These are phyloP conservation scores for Carex pumila DNA, from an alignment of 176 grass and related monocot species.

Conservation along the genomic window DNA sequence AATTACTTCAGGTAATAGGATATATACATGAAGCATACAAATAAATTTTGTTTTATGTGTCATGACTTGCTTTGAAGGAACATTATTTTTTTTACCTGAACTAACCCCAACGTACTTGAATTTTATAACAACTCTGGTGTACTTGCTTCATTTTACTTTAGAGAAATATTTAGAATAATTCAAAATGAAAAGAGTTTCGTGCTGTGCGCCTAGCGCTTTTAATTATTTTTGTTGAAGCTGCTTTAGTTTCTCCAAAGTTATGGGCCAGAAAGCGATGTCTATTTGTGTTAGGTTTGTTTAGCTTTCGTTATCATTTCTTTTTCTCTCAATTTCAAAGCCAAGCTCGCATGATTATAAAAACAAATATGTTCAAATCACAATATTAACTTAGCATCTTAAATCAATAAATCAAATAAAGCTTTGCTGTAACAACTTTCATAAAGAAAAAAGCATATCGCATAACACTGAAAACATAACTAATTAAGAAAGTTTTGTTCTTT, in stretches of 20 bases:
- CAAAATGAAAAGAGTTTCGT: not conserved
- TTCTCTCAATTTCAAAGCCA: constrained; percentile 16
- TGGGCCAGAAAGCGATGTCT: not conserved
- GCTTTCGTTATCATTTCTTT: constrained; percentile 17
- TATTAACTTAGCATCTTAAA: not conserved
- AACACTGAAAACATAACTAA: not conserved
- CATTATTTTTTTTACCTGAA: constrained; percentile 1
- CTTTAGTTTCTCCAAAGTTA: constrained; percentile 1
- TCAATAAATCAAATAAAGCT: not conserved
- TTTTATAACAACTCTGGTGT: not conserved
- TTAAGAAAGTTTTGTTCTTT: not conserved
- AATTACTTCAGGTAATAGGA: not conserved
- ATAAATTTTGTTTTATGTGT: not conserved
- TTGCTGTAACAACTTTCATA: not conserved
- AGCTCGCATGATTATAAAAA: not conserved
- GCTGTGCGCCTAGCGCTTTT: not conserved
- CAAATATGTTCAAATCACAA: not conserved
- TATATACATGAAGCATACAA: not conserved
- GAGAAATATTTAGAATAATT: not conserved
- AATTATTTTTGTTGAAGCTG: not conserved
- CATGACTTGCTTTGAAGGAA: not conserved
- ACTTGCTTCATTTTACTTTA: constrained; percentile 12
- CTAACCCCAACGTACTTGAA: not conserved
- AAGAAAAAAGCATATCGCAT: not conserved
- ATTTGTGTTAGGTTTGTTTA: constrained; percentile 16